Percentiles rank a stretch among this genome's conserved stretches.
phyloP scores from a whole-genome alignment of 345 rosid species.

The Dipteronia dyeriana region DNA sequence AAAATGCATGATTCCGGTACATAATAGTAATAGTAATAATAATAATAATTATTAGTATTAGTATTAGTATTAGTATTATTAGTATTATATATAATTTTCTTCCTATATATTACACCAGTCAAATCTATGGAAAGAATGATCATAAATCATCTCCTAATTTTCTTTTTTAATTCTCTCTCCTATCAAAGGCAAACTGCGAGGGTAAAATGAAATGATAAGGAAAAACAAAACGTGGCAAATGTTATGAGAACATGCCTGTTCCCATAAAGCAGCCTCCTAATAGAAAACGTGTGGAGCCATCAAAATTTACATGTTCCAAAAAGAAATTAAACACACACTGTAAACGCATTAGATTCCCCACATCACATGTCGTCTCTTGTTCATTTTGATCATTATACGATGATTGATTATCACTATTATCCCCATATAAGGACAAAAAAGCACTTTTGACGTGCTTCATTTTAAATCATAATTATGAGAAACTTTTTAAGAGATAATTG shows the following conservation, averaged over 20 bases:
- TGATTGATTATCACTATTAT: background rate
- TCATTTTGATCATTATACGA: background rate
- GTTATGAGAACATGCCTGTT: background rate
- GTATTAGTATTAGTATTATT: no score
- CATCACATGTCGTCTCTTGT: background rate
- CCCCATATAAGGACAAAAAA: constrained; percentile 15
- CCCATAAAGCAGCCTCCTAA: background rate
- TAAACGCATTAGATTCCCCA: constrained; percentile 9
- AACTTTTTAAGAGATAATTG: background rate
- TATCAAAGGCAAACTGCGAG: no score
- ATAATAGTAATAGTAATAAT: no score
- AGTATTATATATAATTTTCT: no score
- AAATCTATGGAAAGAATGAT: no score
- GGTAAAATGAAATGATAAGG: background rate
- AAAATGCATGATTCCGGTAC: no score
- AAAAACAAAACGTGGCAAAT: background rate
- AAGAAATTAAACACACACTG: background rate
- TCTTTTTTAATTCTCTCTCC: background rate
- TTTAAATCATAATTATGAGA: background rate
- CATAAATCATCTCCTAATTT: background rate
- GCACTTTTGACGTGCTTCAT: constrained; percentile 17
- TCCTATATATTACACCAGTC: no score
- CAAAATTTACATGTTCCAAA: background rate
- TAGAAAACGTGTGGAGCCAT: background rate
- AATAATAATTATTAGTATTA: no score